Evolutionary conservation across 306 rosid species (phyloP).

Genomic region (Hippophae rhamnoides): DNA sequence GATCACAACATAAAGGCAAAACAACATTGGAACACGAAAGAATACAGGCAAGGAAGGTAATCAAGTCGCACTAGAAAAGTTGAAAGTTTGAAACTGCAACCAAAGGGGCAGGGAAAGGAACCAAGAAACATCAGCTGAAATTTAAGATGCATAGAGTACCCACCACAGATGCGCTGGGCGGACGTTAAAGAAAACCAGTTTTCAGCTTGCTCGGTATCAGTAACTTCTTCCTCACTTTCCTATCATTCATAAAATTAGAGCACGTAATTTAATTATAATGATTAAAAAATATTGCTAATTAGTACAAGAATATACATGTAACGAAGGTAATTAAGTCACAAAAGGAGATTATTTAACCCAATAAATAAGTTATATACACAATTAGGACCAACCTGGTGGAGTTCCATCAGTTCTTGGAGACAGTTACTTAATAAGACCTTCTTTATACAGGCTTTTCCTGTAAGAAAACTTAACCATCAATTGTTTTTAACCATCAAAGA

Average conservation of each 20-base stretch:
- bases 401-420: slow-evolving; percentile 98
- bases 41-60: neutral
- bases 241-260: slow-evolving; percentile 24
- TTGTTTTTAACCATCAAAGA: neutral
- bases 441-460: slow-evolving; percentile 98
- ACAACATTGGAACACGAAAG: no score
- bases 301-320: neutral
- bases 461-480: slow-evolving; percentile 1
- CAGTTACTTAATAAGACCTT: slow-evolving; percentile 93
- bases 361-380: neutral
- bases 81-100: slow-evolving; percentile 3
- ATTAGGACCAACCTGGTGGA: slow-evolving; percentile 72
- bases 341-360: neutral
- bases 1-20: no score
- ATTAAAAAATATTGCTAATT: neutral
- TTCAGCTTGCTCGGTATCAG: slow-evolving; percentile 98
- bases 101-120: slow-evolving; percentile 8
- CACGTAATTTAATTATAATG: slow-evolving; percentile 9
- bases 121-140: slow-evolving; percentile 10
- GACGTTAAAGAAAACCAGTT: slow-evolving; percentile 98
- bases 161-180: slow-evolving; percentile 96
- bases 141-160: slow-evolving; percentile 27
- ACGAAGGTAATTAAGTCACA: neutral
- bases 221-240: slow-evolving; percentile 99
- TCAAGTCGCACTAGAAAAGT: neutral